Percentiles rank a stretch among this genome's conserved stretches.
These are phyloP conservation scores for Cladosporium austrohemisphaericum DNA, from an alignment of 2,329 filamentous ascomycete species.

Conservation along the genomic window DNA sequence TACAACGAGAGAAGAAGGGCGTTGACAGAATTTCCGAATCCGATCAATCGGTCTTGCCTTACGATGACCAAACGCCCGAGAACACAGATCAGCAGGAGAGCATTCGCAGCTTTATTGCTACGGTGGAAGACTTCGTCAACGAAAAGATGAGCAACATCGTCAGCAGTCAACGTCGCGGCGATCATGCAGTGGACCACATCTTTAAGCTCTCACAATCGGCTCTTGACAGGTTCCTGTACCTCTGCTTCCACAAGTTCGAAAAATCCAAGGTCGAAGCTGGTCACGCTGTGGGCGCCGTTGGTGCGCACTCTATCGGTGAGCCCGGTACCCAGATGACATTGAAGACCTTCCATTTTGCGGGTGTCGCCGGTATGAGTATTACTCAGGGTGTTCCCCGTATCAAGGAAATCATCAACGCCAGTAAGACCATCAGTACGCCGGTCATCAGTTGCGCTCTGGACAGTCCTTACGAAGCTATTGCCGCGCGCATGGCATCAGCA, in stretches of 20 bases:
- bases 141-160: constrained; percentile 29
- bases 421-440: constrained; percentile 87
- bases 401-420: constrained; percentile 99
- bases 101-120: constrained; percentile 74
- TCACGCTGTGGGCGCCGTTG: constrained; percentile 91
- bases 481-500: constrained; percentile 86
- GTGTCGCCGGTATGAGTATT: constrained; percentile 99
- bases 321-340: constrained; percentile 98
- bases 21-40: constrained; percentile 16
- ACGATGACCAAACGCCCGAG: constrained; percentile 31
- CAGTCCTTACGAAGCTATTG: constrained; percentile 69
- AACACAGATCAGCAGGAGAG: constrained; percentile 59
- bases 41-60: constrained; percentile 15
- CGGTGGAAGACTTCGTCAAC: constrained; percentile 67
- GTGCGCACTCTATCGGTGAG: constrained; percentile 96
- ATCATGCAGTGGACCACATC: constrained; percentile 58
- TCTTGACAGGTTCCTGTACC: constrained; percentile 68
- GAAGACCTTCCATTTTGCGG: constrained; percentile 99
- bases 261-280: constrained; percentile 90
- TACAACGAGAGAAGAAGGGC: constrained; percentile 37
- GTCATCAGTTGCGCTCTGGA: constrained; percentile 84
- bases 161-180: constrained; percentile 24
- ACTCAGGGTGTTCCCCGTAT: constrained; percentile 99
- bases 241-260: constrained; percentile 86
- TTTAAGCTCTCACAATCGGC: constrained; percentile 78